Conservation (phyloP, 768 basidiomycete species). For the Phanerochaete carnosa region DNA sequence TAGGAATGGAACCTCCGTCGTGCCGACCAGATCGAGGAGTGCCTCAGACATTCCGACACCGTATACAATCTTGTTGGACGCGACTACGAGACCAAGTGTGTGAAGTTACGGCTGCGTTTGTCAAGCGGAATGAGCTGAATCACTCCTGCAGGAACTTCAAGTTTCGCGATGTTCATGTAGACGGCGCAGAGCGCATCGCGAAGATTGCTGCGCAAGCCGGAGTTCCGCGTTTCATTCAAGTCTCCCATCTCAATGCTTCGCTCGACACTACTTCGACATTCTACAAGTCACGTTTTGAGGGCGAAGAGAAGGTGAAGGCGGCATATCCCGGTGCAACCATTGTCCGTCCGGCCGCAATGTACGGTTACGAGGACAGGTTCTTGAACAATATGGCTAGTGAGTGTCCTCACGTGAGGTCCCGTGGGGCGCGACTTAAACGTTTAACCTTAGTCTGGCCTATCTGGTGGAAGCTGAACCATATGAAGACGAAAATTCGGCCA, state of each 20-base stretch:
- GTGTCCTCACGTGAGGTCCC: slow-evolving; percentile 28
- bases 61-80: slow-evolving; percentile 96
- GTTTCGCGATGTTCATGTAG: slow-evolving; percentile 76
- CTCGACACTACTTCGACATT: slow-evolving; percentile 73
- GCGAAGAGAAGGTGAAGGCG: slow-evolving; percentile 81
- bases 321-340: slow-evolving; percentile 87
- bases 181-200: slow-evolving; percentile 84
- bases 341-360: slow-evolving; percentile 81
- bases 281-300: slow-evolving; percentile 87
- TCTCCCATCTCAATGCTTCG: slow-evolving; percentile 93
- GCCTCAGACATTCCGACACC: slow-evolving; percentile 89
- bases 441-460: slow-evolving; percentile 72
- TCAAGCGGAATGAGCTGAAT: not conserved
- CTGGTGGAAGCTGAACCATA: slow-evolving; percentile 92
- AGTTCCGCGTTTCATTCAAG: slow-evolving; percentile 84
- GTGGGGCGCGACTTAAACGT: not conserved
- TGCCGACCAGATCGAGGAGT: slow-evolving; percentile 89
- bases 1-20: slow-evolving; percentile 97
- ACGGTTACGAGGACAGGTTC: slow-evolving; percentile 93
- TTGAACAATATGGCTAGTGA: slow-evolving; percentile 88
- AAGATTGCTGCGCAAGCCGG: slow-evolving; percentile 71
- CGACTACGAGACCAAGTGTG: slow-evolving; percentile 93
- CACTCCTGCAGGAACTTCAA: slow-evolving; percentile 71
- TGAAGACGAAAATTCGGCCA: slow-evolving; percentile 82
- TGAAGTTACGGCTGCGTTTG: slow-evolving; percentile 1